A percentile compares a stretch with the other conserved stretches of the same genome.
phyloP scores from a whole-genome alignment of 345 rosid genomes.

The Eucalyptus erythrocorys region DNA sequence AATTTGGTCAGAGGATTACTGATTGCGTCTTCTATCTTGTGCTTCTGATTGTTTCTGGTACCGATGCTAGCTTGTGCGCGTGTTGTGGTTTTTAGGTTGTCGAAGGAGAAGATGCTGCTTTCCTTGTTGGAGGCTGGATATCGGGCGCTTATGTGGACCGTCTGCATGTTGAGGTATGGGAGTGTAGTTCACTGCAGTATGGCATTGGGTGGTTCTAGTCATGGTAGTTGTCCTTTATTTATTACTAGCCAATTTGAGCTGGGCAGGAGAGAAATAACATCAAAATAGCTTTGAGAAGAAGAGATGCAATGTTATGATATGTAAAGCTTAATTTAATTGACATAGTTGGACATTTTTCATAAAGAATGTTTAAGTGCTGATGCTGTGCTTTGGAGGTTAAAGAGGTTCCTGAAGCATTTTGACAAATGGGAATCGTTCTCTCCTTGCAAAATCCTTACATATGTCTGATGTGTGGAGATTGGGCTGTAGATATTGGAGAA shows the following conservation, averaged over 20 bases:
- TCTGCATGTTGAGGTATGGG: constrained; percentile 74
- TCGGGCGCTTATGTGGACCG: constrained; percentile 85
- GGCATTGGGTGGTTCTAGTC: not conserved
- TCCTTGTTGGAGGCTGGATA: constrained; percentile 84
- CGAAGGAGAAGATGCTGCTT: constrained; percentile 83
- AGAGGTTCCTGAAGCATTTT: not conserved
- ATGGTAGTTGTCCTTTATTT: not conserved
- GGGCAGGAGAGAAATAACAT: not conserved
- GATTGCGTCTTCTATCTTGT: not conserved
- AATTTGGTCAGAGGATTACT: not conserved
- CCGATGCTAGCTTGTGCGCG: not conserved
- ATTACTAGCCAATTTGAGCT: not conserved
- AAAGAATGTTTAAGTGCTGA: not conserved
- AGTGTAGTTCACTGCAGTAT: not conserved
- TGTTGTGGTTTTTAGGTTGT: constrained; percentile 45
- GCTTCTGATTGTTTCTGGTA: not conserved
- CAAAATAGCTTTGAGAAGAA: not conserved
- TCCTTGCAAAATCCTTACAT: not conserved
- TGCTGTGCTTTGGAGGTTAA: not conserved
- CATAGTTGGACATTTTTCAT: not conserved
- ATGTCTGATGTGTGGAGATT: not conserved
- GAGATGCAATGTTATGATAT: not conserved
- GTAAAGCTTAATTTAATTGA: not conserved
- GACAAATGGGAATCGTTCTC: not conserved
- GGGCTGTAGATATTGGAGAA: not conserved